Percentiles rank a stretch among this genome's conserved stretches.
phyloP scores from a whole-genome alignment of 1,139 yeast species.

The Sugiyamaella sp. region DNA sequence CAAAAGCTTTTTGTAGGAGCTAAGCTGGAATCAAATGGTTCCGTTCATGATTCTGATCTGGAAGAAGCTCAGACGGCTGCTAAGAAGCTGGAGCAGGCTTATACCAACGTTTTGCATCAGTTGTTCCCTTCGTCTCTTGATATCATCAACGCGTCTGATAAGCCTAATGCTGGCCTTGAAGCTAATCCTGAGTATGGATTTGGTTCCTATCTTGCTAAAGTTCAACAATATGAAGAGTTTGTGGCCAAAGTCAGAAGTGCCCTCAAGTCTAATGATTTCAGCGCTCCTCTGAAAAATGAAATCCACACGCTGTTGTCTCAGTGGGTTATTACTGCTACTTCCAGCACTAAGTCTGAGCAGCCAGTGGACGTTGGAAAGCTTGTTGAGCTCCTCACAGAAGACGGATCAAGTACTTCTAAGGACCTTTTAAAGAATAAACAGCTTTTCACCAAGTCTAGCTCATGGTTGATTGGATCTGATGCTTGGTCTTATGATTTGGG shows the following conservation, averaged over 20 bases:
- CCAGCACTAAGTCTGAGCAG: slow-evolving; percentile 30
- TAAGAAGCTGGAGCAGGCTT: slow-evolving; percentile 69
- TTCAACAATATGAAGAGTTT: slow-evolving; percentile 51
- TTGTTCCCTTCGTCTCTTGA: slow-evolving; percentile 56
- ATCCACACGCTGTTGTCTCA: slow-evolving; percentile 63
- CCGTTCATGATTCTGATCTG: slow-evolving; percentile 25
- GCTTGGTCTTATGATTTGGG: slow-evolving; percentile 96
- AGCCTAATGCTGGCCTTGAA: slow-evolving; percentile 45
- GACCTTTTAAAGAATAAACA: slow-evolving; percentile 52
- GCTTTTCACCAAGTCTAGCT: slow-evolving; percentile 51
- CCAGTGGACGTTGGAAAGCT: slow-evolving; percentile 43
- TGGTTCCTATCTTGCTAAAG: slow-evolving; percentile 68
- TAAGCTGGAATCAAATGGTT: slow-evolving; percentile 26
- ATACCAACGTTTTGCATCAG: slow-evolving; percentile 73
- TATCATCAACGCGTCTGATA: slow-evolving; percentile 60
- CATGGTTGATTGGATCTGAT: slow-evolving; percentile 93
- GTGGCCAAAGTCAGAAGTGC: slow-evolving; percentile 53
- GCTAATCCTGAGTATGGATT: slow-evolving; percentile 81
- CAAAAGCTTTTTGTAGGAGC: slow-evolving; percentile 67
- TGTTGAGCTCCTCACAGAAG: slow-evolving; percentile 46
- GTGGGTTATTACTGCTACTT: slow-evolving; percentile 56
- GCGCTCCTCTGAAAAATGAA: slow-evolving; percentile 50
- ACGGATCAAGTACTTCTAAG: slow-evolving; percentile 47
- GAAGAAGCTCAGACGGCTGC: slow-evolving; percentile 51
- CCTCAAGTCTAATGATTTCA: slow-evolving; percentile 54